These are phyloP conservation scores for Phytophthora litchii DNA, from an alignment of 352 stramenopile species.

Conservation along the genomic window DNA sequence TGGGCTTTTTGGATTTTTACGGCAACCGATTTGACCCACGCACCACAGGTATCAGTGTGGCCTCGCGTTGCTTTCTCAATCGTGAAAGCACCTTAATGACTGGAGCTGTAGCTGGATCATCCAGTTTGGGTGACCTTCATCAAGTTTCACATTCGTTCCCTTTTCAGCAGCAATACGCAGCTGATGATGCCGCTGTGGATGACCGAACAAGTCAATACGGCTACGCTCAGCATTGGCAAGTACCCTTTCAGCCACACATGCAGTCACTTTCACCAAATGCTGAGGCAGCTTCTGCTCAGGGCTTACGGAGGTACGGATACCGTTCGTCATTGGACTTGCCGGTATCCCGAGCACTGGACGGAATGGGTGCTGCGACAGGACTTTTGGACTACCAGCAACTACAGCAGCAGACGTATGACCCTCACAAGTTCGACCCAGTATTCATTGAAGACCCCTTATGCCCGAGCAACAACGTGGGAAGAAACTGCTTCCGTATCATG, in stretches of 20 bases:
- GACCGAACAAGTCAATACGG: slow-evolving; percentile 55
- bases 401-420: slow-evolving; percentile 69
- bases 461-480: slow-evolving; percentile 94
- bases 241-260: slow-evolving; percentile 43
- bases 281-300: slow-evolving; percentile 63
- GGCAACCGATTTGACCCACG: slow-evolving; percentile 94
- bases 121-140: slow-evolving; percentile 36
- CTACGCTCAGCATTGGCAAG: slow-evolving; percentile 66
- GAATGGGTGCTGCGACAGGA: slow-evolving; percentile 40
- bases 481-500: slow-evolving; percentile 96
- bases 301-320: slow-evolving; percentile 69
- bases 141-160: slow-evolving; percentile 51
- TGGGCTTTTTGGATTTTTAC: slow-evolving; percentile 98
- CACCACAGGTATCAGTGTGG: slow-evolving; percentile 91
- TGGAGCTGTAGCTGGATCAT: slow-evolving; percentile 11
- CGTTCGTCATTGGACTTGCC: slow-evolving; percentile 71
- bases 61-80: slow-evolving; percentile 81
- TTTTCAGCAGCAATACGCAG: slow-evolving; percentile 45
- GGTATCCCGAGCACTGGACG: slow-evolving; percentile 35
- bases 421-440: slow-evolving; percentile 93
- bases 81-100: slow-evolving; percentile 63
- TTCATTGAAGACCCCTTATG: slow-evolving; percentile 96
- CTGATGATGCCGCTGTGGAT: slow-evolving; percentile 54
- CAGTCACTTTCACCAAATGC: slow-evolving; percentile 54
- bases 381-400: slow-evolving; percentile 48